Evolutionary conservation across 164 flowering plant species (phyloP).

Genomic region (Vitis cinerea): DNA sequence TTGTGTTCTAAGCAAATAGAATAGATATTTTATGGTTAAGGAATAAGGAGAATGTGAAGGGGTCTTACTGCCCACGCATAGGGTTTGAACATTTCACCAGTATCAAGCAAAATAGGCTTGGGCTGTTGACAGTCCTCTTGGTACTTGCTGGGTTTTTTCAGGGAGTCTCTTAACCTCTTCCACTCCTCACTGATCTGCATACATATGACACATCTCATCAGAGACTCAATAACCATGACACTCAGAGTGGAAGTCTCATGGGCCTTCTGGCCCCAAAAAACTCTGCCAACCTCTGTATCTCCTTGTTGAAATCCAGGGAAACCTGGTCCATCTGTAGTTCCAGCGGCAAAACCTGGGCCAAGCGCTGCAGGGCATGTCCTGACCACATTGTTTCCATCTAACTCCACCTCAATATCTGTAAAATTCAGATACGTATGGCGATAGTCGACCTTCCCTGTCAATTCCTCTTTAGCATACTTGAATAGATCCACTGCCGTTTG

Average conservation of each 20-base stretch:
- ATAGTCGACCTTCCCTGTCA: conserved; percentile 51
- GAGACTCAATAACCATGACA: too few species aligned
- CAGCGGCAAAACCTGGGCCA: conserved; percentile 72
- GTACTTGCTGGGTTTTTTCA: conserved; percentile 47
- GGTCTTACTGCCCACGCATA: conserved; percentile 71
- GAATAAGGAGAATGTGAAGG: too few species aligned
- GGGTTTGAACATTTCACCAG: conserved; percentile 69
- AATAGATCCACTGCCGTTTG: conserved; percentile 48
- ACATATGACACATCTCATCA: neutral
- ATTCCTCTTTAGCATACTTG: conserved; percentile 33
- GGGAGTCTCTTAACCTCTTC: conserved; percentile 38
- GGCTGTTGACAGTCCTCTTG: conserved; percentile 61
- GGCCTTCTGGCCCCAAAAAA: too few species aligned
- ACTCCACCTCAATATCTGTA: conserved; percentile 46
- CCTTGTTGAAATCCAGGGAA: conserved; percentile 63
- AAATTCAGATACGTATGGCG: conserved; percentile 51
- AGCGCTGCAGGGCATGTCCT: conserved; percentile 68
- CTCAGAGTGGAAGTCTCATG: too few species aligned
- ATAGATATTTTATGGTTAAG: too few species aligned
- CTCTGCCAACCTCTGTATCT: conserved; percentile 42
- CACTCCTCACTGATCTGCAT: conserved; percentile 43
- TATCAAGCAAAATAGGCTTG: conserved; percentile 44
- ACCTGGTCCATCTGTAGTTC: conserved; percentile 76
- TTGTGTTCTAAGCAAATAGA: too few species aligned
- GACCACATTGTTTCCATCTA: conserved; percentile 25